Evolutionary conservation across 106 monocot species (phyloP), one percentile per base, ranked within the genome.

Genomic region (Phalaenopsis aphrodite): DNA sequence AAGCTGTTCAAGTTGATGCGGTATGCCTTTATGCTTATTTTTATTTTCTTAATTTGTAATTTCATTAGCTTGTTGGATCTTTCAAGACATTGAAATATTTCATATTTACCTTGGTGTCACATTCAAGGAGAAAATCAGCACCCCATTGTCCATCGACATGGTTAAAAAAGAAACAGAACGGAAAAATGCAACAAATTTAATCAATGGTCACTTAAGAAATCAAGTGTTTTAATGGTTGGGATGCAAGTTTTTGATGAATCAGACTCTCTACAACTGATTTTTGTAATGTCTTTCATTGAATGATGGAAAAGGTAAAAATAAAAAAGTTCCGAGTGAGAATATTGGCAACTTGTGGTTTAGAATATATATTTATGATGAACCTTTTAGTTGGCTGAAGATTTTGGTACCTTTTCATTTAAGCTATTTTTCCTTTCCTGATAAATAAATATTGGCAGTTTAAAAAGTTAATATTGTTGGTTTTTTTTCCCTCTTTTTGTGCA

Each of bases 1-100:
- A 95, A 84, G 88, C 85, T 78, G 24, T 91, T 81, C 99, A 99
- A 91, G 99, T 99, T 88, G 93, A 95, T 83, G 88, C 93, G 80
- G 99, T 99, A 93, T 83, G 85, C 45, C 57, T 64, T 46, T 18
- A 14, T 72, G 15, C 6, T 49, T 36, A 42, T 47, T 77, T 42
- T 76, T 30, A 30, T 64, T 58, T 15, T 38, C 14, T 65, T 18
- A 65, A 21, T 19, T 65, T 56, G 16, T 8, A 19, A 14, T 11
- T 1, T 47, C 38, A 43, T 18, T 42, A 43, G 43, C 42, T 42
- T 74, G 19, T 19, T 74, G 43, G 0, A 74, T 6, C 39, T 4
- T 74, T 43, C 17, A 19, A 74, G 74, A 73, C 68, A 68, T 24
- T 68, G 37, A 68, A n/a, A 74, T 58, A 75, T 61, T 41, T 24